Evolutionary conservation across 2,329 filamentous ascomycete species (phyloP), one percentile per base, ranked within the genome.

Genomic region (Sclerotinia trifoliorum): DNA sequence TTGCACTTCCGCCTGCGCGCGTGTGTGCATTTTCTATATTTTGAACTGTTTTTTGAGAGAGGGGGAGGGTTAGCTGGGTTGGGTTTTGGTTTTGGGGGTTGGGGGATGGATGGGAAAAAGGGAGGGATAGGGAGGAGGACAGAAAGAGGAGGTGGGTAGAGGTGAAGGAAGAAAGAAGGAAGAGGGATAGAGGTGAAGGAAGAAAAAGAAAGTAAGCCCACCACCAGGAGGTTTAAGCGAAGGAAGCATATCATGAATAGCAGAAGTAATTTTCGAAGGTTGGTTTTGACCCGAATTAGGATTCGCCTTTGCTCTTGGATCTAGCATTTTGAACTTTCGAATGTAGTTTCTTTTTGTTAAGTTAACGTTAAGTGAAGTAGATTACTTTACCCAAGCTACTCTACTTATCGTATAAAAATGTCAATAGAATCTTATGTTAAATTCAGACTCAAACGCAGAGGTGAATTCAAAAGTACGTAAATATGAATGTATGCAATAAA

Each of bases 1-100:
- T 39, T 32, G 69, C 68, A 13, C 68, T 67, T 11, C 70, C 75
- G 32, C 73, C 73, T 0, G 72, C 74, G 57, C 71, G 65, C 42
- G 64, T 70, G 26, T 74, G 75, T 21, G 72, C 70, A 6, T 63
- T 62, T 57, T 75, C 74, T 24, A 75, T 74, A 6, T 74, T 73
- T 58, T 66, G 57, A 8, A 73, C 69, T 74, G 39, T 68, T 35
- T 29, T 29, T 13, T 19, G 35, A 35, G 6, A 6, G 29, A 10
- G 2, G 24, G 5, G 7, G n/a, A n/a, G n/a, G 11, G 39, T 35
- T 21, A 48, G 52, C 21, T 6, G 17, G 10, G 35, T 13, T 39
- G 35, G 10, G 11, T 10, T 35, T 35, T 35, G 35, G 7, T 8
- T 4, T 55, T 21, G 17, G 21, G 5, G 24, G 24, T 2, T 5